A percentile compares a stretch with the other conserved stretches of the same genome.
Evolutionary conservation across 2,329 filamentous ascomycete species (phyloP).

Genomic region (Lecanicillium sp.): DNA sequence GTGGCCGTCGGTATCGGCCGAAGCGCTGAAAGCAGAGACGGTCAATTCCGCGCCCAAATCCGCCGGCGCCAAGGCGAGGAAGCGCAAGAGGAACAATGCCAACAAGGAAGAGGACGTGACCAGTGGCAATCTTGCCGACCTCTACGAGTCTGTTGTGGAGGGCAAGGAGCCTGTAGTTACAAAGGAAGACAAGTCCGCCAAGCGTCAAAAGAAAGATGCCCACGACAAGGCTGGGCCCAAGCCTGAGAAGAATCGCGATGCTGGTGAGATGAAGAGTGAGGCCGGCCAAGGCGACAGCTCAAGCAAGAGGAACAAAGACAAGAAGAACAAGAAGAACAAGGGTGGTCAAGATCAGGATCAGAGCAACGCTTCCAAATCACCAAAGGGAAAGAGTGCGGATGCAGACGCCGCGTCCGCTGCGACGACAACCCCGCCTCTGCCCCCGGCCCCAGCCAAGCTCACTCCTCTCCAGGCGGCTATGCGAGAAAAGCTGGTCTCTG

Average conservation of each 20-base stretch:
- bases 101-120: slow-evolving; percentile 42
- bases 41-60: slow-evolving; percentile 21
- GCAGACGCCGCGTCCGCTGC: slow-evolving; percentile 12
- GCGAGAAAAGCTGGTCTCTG: slow-evolving; percentile 89
- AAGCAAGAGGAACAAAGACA: slow-evolving; percentile 28
- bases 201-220: slow-evolving; percentile 23
- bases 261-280: slow-evolving; percentile 5
- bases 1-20: slow-evolving; percentile 76
- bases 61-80: slow-evolving; percentile 43
- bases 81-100: slow-evolving; percentile 40
- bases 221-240: slow-evolving; percentile 4
- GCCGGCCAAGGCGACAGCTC: slow-evolving; percentile 11
- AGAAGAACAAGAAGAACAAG: slow-evolving; percentile 20
- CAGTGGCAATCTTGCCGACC: slow-evolving; percentile 61
- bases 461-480: slow-evolving; percentile 91
- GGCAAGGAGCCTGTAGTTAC: slow-evolving; percentile 38
- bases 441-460: slow-evolving; percentile 51
- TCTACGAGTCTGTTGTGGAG: slow-evolving; percentile 77
- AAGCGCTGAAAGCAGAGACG: slow-evolving; percentile 63
- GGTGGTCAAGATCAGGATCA: slow-evolving; percentile 17
- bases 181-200: slow-evolving; percentile 20
- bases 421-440: slow-evolving; percentile 26
- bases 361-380: slow-evolving; percentile 10
- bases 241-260: slow-evolving; percentile 13
- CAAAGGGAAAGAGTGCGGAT: slow-evolving; percentile 13